These are phyloP conservation scores for Chaetomium sp. DNA, from an alignment of 2,329 filamentous ascomycete genomes.

Conservation along the genomic window DNA sequence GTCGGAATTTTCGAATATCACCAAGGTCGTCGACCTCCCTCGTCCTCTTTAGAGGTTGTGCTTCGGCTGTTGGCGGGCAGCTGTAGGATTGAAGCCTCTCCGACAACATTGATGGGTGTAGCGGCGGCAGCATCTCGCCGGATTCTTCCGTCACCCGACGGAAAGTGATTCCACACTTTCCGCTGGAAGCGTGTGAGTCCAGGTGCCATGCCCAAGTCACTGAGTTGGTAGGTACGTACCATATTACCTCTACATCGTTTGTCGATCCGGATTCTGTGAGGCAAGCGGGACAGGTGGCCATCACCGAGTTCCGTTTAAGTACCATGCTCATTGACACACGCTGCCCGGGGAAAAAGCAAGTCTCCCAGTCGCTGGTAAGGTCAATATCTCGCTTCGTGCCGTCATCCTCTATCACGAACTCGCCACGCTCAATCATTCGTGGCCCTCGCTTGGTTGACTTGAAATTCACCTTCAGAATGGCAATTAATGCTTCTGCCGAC, in stretches of 20 bases:
- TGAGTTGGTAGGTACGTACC: background rate
- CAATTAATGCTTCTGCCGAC: background rate
- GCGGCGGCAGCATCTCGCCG: background rate
- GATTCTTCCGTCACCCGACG: background rate
- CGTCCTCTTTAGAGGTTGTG: background rate
- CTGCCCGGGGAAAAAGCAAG: background rate
- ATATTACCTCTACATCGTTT: background rate
- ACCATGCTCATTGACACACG: background rate
- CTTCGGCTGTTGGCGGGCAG: no score
- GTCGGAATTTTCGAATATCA: background rate
- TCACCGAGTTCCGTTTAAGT: background rate
- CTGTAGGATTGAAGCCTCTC: background rate
- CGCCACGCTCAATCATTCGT: background rate
- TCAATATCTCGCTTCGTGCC: background rate
- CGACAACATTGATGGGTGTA: background rate
- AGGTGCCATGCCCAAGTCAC: background rate
- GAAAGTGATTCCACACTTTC: background rate
- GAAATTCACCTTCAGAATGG: background rate
- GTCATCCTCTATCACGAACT: background rate
- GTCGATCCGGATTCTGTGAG: background rate
- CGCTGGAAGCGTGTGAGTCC: background rate
- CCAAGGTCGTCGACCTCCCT: background rate
- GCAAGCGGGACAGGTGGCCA: background rate
- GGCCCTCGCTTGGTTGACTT: background rate
- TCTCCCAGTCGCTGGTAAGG: background rate